Percentiles rank a stretch among this genome's conserved stretches.
These are phyloP conservation scores for Cercophora sp. DNA, from an alignment of 495 filamentous ascomycete genomes.

Conservation along the genomic window DNA sequence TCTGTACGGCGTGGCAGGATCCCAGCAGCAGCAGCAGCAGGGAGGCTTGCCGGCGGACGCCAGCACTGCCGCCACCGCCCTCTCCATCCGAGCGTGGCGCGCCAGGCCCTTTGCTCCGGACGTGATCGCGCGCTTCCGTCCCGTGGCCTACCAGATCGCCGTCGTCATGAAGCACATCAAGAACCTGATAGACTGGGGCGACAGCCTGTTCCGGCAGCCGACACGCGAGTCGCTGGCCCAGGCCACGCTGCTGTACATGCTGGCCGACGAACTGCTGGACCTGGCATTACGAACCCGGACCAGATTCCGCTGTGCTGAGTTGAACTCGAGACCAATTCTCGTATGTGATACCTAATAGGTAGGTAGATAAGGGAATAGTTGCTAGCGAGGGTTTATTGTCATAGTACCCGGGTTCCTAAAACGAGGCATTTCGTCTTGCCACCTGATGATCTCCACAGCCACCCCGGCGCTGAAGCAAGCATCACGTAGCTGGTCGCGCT, in stretches of 20 bases:
- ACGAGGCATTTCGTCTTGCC: background rate
- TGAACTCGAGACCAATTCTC: background rate
- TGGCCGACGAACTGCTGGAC: background rate
- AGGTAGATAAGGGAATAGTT: background rate
- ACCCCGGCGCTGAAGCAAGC: background rate
- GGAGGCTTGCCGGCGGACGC: no score
- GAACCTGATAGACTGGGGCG: constrained; percentile 34
- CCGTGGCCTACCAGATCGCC: constrained; percentile 32
- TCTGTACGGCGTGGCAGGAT: background rate
- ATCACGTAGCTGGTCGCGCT: background rate
- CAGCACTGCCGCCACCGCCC: background rate
- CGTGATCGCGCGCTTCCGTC: constrained; percentile 14
- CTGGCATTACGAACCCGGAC: background rate
- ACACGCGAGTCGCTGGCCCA: constrained; percentile 28
- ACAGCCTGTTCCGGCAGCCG: constrained; percentile 32
- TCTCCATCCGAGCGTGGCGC: background rate
- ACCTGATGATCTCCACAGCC: background rate
- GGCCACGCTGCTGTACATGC: constrained; percentile 24
- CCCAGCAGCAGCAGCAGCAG: no score
- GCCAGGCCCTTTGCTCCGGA: constrained; percentile 7
- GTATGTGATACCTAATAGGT: background rate
- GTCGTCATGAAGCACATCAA: constrained; percentile 35
- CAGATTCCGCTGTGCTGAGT: background rate
- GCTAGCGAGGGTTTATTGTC: background rate
- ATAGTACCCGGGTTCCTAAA: background rate